Evolutionary conservation across 2,329 filamentous ascomycete genomes (phyloP).

Genomic region (Diaporthe caulivora): DNA sequence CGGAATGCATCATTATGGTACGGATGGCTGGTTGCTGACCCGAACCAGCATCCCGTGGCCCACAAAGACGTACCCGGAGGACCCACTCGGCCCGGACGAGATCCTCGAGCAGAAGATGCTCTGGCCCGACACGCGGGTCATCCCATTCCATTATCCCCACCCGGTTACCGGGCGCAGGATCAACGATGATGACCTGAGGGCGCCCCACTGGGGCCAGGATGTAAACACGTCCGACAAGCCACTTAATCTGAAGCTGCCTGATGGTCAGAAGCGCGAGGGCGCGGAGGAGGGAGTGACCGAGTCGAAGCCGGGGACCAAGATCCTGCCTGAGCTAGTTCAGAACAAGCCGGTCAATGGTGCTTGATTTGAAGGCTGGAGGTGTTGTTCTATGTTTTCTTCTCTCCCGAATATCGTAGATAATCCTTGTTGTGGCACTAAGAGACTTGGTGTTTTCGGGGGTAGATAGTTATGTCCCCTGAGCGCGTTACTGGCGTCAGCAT

Average conservation of each 20-base stretch:
- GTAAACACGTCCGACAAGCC: conserved; percentile 54
- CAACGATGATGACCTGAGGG: conserved; percentile 60
- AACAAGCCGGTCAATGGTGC: conserved; percentile 40
- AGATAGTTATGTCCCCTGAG: neutral
- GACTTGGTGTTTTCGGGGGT: neutral
- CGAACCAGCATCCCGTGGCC: conserved; percentile 57
- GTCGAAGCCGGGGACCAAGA: conserved; percentile 48
- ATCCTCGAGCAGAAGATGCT: conserved; percentile 65
- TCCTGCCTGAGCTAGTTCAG: conserved; percentile 53
- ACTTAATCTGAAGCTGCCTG: conserved; percentile 55
- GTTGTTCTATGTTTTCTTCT: too few relatives aligned
- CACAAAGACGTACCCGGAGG: conserved; percentile 60
- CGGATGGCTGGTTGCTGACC: too few relatives aligned
- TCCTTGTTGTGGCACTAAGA: neutral
- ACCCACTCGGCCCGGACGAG: conserved; percentile 64
- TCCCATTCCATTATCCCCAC: conserved; percentile 66
- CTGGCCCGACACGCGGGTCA: conserved; percentile 67
- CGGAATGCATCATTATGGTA: too few relatives aligned
- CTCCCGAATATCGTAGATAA: neutral
- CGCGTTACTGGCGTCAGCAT: neutral
- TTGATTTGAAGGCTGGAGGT: conserved; percentile 28
- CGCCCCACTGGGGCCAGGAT: conserved; percentile 58
- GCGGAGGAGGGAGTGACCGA: conserved; percentile 45
- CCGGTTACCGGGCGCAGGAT: conserved; percentile 61
- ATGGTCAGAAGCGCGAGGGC: conserved; percentile 51